Evolutionary conservation across 176 grass and related monocot species (phyloP), one percentile per base, ranked within the genome.

Genomic region (Lolium perenne): DNA sequence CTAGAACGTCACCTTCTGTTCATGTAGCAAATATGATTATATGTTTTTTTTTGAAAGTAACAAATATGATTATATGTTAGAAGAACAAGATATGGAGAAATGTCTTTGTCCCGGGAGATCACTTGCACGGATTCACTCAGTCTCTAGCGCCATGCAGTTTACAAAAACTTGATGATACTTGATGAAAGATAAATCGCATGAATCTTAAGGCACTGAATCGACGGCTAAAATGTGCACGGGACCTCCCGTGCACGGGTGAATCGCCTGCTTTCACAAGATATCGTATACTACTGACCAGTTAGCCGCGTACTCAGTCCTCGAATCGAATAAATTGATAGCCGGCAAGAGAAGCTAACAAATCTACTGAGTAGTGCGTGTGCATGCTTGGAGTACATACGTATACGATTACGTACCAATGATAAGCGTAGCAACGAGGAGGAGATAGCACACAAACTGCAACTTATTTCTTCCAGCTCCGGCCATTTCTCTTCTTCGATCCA

Each of bases 341-440:
- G 29, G 49, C 59, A 61, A 63, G 38, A 61, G 73, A 73, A 23
- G 51, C 49, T 13, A 65, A 61, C 22, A 12, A 8, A 66, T 15
- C 16, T 67, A 9, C 25, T 32, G 43, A 60, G n/a, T 60, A 49
- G 69, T 46, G 65, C 40, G 69, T 22, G 35, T 46, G 69, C 69
- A 21, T 71, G 70, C 23, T 26, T 47, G 7, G 35, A 71, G 26
- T 2, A 35, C 32, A 35, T 35, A 35, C 2, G 32, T 35, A 20
- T 71, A n/a, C n/a, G n/a, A n/a, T n/a, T n/a, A 46, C 71, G 21
- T 48, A 82, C 87, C 87, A 11, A 6, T 55, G 41, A 90, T 4
- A 22, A 86, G 72, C 20, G 18, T 12, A 43, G 62, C 61, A 74
- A 82, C 8, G 63, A 90, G 43, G 60, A 85, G 50, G 64, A 90